phyloP scores from a whole-genome alignment of 179 eudicot species.

The Actinidia polygama region DNA sequence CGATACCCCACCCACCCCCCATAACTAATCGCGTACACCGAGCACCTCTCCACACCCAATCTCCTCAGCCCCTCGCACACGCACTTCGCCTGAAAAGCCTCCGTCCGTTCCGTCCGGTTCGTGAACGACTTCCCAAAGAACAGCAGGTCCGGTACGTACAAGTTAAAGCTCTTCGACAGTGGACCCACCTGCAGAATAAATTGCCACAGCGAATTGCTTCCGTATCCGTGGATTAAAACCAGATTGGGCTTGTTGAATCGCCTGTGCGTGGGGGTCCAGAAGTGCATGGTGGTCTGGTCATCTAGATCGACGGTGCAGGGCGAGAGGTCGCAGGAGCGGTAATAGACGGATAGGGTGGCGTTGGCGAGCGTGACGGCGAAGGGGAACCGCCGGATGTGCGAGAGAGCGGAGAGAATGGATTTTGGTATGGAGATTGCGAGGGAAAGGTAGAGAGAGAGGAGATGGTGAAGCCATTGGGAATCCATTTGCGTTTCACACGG shows the following conservation, averaged over 20 bases:
- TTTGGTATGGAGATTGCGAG: neutral
- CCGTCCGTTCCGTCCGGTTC: constrained; percentile 29
- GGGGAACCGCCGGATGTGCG: constrained; percentile 32
- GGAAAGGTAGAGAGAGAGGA: constrained; percentile 28
- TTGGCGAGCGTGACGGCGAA: constrained; percentile 33
- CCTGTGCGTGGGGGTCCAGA: constrained; percentile 45
- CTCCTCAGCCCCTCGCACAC: constrained; percentile 37
- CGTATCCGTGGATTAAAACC: constrained; percentile 69
- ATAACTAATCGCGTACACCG: constrained; percentile 47
- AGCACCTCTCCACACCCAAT: constrained; percentile 39
- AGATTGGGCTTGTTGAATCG: constrained; percentile 50
- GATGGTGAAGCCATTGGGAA: constrained; percentile 13
- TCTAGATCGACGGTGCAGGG: constrained; percentile 58
- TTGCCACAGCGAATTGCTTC: constrained; percentile 59
- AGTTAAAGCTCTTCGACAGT: constrained; percentile 33
- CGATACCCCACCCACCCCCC: constrained; percentile 51
- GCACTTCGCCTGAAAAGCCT: constrained; percentile 40
- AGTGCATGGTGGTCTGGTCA: constrained; percentile 55
- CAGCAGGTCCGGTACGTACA: constrained; percentile 46
- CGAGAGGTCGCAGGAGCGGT: constrained; percentile 38
- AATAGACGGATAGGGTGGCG: constrained; percentile 35
- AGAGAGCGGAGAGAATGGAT: neutral
- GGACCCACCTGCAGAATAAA: constrained; percentile 41
- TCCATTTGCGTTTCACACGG: neutral
- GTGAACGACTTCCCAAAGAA: constrained; percentile 49